A percentile compares a stretch with the other conserved stretches of the same genome.
phyloP scores from a whole-genome alignment of 1,284 basidiomycete genomes.

The Malassezia arunalokei region DNA sequence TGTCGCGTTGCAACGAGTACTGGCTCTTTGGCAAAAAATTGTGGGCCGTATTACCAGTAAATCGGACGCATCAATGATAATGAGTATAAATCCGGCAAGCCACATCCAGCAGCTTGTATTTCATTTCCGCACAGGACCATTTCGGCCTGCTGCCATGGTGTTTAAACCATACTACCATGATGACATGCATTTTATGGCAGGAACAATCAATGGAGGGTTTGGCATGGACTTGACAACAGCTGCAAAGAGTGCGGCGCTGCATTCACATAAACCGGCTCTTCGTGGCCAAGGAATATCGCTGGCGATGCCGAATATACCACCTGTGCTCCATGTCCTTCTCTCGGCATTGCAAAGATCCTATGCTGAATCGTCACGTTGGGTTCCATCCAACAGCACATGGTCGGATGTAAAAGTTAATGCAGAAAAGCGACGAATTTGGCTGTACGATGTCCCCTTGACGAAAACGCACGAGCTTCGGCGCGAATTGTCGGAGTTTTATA shows the following conservation, averaged over 20 bases:
- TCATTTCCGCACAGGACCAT: conserved; percentile 30
- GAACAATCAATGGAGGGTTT: conserved; percentile 28
- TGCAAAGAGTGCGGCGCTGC: conserved; percentile 24
- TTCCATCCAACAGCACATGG: conserved; percentile 2
- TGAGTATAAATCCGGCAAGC: background rate
- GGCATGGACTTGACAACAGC: conserved; percentile 33
- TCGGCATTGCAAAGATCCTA: conserved; percentile 59
- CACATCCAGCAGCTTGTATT: conserved; percentile 25
- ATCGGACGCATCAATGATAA: background rate
- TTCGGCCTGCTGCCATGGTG: conserved; percentile 30
- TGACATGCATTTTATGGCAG: conserved; percentile 26
- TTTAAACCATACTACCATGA: conserved; percentile 44
- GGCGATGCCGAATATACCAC: conserved; percentile 53
- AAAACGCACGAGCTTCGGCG: conserved; percentile 71
- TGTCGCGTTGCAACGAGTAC: conserved; percentile 30
- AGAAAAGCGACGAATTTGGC: conserved; percentile 83
- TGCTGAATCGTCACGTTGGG: conserved; percentile 48
- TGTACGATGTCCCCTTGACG: conserved; percentile 62
- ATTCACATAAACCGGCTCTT: conserved; percentile 12
- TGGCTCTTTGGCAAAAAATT: conserved; percentile 23
- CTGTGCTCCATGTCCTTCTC: conserved; percentile 62
- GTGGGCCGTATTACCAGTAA: background rate
- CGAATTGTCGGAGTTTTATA: conserved; percentile 54
- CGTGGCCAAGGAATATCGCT: background rate
- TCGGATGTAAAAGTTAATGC: conserved; percentile 9